Evolutionary conservation across 805 yeast species (phyloP), one percentile per base, ranked within the genome.

Genomic region (Crinitomyces ghanaensis): DNA sequence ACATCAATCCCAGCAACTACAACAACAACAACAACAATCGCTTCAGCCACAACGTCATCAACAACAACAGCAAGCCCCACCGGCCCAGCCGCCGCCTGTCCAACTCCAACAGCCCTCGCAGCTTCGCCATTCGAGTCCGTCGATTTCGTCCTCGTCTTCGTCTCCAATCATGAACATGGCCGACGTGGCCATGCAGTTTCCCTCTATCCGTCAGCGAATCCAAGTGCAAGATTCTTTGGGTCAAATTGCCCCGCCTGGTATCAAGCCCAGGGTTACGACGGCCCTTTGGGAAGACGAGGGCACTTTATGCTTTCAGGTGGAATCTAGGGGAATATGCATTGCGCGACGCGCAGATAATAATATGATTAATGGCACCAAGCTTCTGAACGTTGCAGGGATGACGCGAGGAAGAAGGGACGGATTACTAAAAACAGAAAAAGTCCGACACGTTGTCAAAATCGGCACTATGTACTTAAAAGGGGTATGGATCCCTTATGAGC

Each of bases 231-330:
- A 46, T 26, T 43, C 50, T 7, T 43, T 44, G 4, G 56, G 56
- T 3, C 57, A 52, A 35, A 35, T 30, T 12, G 38, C 45, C 6
- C 52, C 48, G 14, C 46, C 55, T 3, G 54, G 54, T 24, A 31
- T 47, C 41, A 50, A 54, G 35, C 74, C 75, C 18, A 51, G 73
- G 31, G 82, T 81, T 34, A 77, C 85, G 31, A 79, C 91, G 11
- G 78, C 91, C 12, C 69, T 77, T 67, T 82, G 93, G 93, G 91
- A 81, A 53, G 93, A 81, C 51, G 93, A 82, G 46, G 75, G 77
- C 47, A 82, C 93, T 1, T 57, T 81, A 28, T 81, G 93, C 51
- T 81, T 79, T 57, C 93, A 80, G 55, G 88, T 82, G 19, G 88
- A 79, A 46, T 83, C 82, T 35, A 74, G 77, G 42, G 80, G 82